Evolutionary conservation across 257 asterid genomes (phyloP).

Genomic region (Fraxinus quadrangulata): DNA sequence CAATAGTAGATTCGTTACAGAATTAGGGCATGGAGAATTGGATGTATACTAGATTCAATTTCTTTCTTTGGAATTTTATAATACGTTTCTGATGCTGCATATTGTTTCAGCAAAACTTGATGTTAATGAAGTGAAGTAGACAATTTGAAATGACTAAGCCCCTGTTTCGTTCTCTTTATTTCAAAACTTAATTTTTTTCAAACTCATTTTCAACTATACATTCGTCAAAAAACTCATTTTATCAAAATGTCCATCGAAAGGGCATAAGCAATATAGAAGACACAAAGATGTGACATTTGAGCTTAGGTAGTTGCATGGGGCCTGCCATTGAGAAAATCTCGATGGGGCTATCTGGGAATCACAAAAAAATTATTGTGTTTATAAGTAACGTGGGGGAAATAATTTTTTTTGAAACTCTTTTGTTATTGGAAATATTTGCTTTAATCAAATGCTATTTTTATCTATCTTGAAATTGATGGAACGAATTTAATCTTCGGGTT

Average conservation of each 20-base stretch:
- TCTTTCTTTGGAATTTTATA: not conserved
- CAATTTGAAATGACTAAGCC: not conserved
- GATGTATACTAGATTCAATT: not conserved
- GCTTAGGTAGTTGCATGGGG: not conserved
- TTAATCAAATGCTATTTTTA: not conserved
- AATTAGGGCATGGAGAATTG: constrained; percentile 23
- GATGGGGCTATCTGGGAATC: not conserved
- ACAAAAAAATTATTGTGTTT: not conserved
- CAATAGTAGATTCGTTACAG: constrained; percentile 18
- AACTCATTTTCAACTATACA: too few species aligned
- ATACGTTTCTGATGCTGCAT: not conserved
- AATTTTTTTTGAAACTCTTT: not conserved
- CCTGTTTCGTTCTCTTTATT: too few species aligned
- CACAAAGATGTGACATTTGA: not conserved
- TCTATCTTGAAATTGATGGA: not conserved
- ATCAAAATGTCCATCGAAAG: too few species aligned
- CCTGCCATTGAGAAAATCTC: not conserved
- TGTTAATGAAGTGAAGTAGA: not conserved
- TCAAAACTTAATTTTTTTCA: too few species aligned
- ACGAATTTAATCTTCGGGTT: too few species aligned
- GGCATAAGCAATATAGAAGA: not conserved
- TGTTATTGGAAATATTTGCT: not conserved
- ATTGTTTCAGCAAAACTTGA: not conserved
- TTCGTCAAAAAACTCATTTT: too few species aligned
- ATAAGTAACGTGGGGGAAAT: not conserved